These are phyloP conservation scores for Nakaseomyces delphensis DNA, from an alignment of 1,139 yeast genomes.

Conservation along the genomic window DNA sequence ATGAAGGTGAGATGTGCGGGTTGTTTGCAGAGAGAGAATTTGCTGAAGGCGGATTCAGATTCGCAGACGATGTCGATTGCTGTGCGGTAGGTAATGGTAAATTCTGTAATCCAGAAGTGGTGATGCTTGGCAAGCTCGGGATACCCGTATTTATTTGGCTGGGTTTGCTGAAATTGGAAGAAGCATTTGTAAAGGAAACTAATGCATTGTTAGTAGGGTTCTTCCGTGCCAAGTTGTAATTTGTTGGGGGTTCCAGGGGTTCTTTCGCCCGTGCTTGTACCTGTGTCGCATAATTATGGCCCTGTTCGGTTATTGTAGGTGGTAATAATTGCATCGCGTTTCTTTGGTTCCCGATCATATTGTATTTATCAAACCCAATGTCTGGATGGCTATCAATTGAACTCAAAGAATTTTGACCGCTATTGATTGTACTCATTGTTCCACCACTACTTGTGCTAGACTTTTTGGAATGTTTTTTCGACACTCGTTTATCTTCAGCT, in stretches of 20 bases:
- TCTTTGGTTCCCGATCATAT: neutral
- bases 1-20: constrained; percentile 30
- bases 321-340: constrained; percentile 9
- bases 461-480: constrained; percentile 3
- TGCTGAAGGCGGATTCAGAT: constrained; percentile 11
- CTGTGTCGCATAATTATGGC: neutral
- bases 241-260: constrained; percentile 6
- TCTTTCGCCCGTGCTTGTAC: constrained; percentile 6
- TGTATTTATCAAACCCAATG: neutral
- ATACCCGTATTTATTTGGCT: constrained; percentile 2
- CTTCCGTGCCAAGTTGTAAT: neutral
- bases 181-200: constrained; percentile 19
- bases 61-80: constrained; percentile 14
- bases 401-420: constrained; percentile 10
- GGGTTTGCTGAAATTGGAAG: constrained; percentile 10
- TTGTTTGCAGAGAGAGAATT: constrained; percentile 13
- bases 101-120: constrained; percentile 5
- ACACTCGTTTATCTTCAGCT: neutral
- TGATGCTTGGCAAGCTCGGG: constrained; percentile 3
- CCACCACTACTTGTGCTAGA: constrained; percentile 6
- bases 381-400: constrained; percentile 5
- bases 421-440: constrained; percentile 5
- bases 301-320: constrained; percentile 12
- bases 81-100: neutral
- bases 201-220: constrained; percentile 18